Evolutionary conservation across 2,329 filamentous ascomycete genomes (phyloP).

Genomic region (Karstenula rhodostoma): DNA sequence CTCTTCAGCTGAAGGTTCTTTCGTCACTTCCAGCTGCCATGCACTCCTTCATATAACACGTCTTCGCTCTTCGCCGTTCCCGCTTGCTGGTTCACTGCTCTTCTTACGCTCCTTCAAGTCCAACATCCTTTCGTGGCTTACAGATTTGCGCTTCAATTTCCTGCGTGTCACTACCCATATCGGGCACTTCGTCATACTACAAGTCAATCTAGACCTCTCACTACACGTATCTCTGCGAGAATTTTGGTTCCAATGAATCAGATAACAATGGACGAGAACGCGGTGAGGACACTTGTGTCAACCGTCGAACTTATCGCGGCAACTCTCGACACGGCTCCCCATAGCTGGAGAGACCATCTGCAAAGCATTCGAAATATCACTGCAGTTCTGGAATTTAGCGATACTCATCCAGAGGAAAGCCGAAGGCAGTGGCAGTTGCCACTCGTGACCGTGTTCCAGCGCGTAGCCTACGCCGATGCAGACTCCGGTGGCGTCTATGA

Average conservation of each 20-base stretch:
- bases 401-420: constrained; percentile 23
- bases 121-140: not conserved
- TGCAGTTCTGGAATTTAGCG: constrained; percentile 27
- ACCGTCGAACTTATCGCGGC: constrained; percentile 43
- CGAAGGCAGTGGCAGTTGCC: constrained; percentile 34
- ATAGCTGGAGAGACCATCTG: constrained; percentile 41
- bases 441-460: constrained; percentile 56
- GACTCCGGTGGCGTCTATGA: constrained; percentile 57
- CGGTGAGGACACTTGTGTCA: constrained; percentile 26
- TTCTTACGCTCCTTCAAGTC: constrained; percentile 3
- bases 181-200: not conserved
- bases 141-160: not conserved
- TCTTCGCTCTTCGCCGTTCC: not conserved
- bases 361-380: constrained; percentile 30
- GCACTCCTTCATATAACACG: constrained; percentile 4
- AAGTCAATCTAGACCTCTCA: not conserved
- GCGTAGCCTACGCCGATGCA: constrained; percentile 59
- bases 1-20: constrained; percentile 7
- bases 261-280: constrained; percentile 26
- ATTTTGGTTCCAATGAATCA: not conserved
- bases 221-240: not conserved
- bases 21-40: not conserved
- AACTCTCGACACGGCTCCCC: constrained; percentile 43
- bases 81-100: not conserved
- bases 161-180: not conserved